phyloP scores from a whole-genome alignment of 2,329 filamentous ascomycete genomes.

The Penicillium sp. region DNA sequence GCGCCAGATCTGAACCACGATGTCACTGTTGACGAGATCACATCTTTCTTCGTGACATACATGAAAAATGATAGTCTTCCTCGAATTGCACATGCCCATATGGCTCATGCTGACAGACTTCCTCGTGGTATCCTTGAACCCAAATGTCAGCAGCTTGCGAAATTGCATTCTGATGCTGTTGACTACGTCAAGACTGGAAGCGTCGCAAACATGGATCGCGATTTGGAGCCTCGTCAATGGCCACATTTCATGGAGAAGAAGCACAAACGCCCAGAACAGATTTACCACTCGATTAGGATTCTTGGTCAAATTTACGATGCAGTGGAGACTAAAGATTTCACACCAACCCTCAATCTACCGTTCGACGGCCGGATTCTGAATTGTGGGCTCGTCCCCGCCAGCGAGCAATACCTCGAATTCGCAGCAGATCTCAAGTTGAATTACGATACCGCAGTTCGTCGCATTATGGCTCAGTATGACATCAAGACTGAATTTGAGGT shows the following conservation, averaged over 20 bases:
- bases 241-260: slow-evolving; percentile 88
- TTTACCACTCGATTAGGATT: slow-evolving; percentile 69
- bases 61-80: slow-evolving; percentile 87
- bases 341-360: slow-evolving; percentile 66
- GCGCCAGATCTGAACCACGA: slow-evolving; percentile 59
- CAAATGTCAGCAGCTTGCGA: slow-evolving; percentile 73
- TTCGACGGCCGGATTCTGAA: slow-evolving; percentile 77
- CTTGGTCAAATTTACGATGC: slow-evolving; percentile 82
- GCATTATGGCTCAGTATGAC: slow-evolving; percentile 81
- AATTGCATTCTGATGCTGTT: slow-evolving; percentile 84
- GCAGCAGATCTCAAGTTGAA: slow-evolving; percentile 68
- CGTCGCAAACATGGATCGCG: slow-evolving; percentile 65
- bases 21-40: slow-evolving; percentile 72
- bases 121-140: slow-evolving; percentile 63
- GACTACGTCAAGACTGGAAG: slow-evolving; percentile 92
- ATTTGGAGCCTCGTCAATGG: slow-evolving; percentile 63
- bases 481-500: slow-evolving; percentile 89
- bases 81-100: slow-evolving; percentile 77
- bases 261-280: slow-evolving; percentile 43
- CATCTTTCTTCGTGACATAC: slow-evolving; percentile 83
- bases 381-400: slow-evolving; percentile 54
- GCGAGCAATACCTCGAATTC: slow-evolving; percentile 55
- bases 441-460: slow-evolving; percentile 75
- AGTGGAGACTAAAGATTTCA: slow-evolving; percentile 68
- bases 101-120: slow-evolving; percentile 70